Evolutionary conservation across 805 yeast species (phyloP), one percentile per base, ranked within the genome.

Genomic region (Kodamaea neixiangensis): DNA sequence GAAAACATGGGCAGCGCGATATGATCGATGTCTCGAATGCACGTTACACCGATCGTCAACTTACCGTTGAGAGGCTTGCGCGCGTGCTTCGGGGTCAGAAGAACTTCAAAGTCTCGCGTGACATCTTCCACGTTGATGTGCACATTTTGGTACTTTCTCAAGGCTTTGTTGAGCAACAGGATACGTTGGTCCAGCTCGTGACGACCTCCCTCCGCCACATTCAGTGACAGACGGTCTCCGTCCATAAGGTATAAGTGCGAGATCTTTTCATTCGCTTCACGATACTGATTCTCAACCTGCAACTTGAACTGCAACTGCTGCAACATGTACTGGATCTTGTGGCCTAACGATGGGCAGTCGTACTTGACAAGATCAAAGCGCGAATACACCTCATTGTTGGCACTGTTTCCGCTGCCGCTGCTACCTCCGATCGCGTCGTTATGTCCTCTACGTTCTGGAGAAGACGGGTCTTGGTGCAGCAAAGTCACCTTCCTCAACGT

Each of bases 311-410:
- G 97, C 53, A 94, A 77, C 68, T 91, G 96, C 70, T 92, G 97
- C 49, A 93, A 79, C 98, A 94, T 92, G 60, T 89, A 85, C 69
- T 90, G 97, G 62, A 94, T 94, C 55, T 94, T 82, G 61, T 94
- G 97, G 9, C 97, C 97, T 58, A 94, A 73, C 0, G 96, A 89
- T 0, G 97, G 97, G 59, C 97, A 89, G 61, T 94, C 97, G 63
- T 90, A 91, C 60, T 91, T 91, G 64, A 90, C 79, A 50, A 94
- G 76, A 66, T 94, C 99, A 57, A 88, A 73, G 17, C 88, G 78
- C 0, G 93, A 81, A 62, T 79, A 87, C 3, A 79, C 65, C 7
- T 46, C 44, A 11, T 33, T 15, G 44, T 42, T 46, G 18, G 15
- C 56, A 29, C 41, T 38, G 14, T 44, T 44, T n/a, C 54, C 43